Evolutionary conservation across 176 grass and related monocot genomes (phyloP), one percentile per base, ranked within the genome.

Genomic region (Lolium rigidum): DNA sequence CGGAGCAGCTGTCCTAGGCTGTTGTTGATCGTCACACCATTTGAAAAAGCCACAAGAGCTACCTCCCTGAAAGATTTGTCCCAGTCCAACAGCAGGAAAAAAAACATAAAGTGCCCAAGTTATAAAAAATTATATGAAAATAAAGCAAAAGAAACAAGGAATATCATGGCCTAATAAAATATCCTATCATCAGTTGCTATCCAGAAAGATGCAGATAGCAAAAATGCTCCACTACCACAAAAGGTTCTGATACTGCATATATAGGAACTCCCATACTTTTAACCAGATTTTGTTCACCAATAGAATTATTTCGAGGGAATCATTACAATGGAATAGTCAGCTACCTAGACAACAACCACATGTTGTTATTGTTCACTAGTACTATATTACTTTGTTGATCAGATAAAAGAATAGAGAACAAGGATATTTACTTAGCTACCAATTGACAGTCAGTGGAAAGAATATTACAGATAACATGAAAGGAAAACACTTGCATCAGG

Each of bases 41-140:
- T 98, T 90, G 56, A 95, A 90, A 90, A 95, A 87, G 73, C 80
- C 80, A 87, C 93, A 93, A 44, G 79, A 90, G 85, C 84, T 83
- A 86, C 65, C 90, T 78, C 80, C 87, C 93, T 95, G 79, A 46
- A 6, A 70, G 62, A 78, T 80, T 86, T 80, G 74, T 74, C 67
- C 51, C 73, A 26, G 54, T 83, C 47, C 10, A 31, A 41, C 61
- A 86, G 11, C 73, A 78, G 20, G 41, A 74, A 59, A 85, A 51
- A 88, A 74, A 84, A 28, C 26, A 28, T 28, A 28, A 28, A 28
- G 26, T 20, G 67, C 20, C 48, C 85, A 61, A 76, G 76, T 84
- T 79, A 63, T 39, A 67, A 59, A 79, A 6, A 86, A 75, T 1
- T 57, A 86, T 81, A 86, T 20, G 67, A 44, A 24, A 83, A 60